Conservation (phyloP, 2,329 filamentous ascomycete genomes). For the Pleochaeta shiraiana region DNA sequence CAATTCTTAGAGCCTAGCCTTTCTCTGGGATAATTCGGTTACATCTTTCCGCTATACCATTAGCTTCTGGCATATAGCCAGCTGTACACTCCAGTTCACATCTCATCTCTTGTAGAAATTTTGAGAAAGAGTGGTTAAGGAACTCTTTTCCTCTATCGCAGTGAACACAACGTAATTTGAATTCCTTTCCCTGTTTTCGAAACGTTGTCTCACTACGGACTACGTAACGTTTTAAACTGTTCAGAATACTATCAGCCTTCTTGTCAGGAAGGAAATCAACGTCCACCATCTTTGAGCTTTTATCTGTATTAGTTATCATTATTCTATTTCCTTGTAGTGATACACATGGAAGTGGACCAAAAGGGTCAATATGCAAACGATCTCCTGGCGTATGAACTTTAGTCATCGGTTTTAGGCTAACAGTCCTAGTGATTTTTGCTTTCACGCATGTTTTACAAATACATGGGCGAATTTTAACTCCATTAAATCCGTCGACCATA, state of each 20-base stretch:
- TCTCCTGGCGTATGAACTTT: background rate
- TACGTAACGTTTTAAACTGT: background rate
- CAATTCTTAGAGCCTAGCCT: background rate
- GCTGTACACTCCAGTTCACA: background rate
- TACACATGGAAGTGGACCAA: background rate
- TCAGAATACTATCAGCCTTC: background rate
- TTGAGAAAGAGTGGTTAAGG: no score
- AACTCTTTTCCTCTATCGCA: slow-evolving; percentile 3
- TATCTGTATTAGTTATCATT: background rate
- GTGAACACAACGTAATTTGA: background rate
- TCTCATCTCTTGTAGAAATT: background rate
- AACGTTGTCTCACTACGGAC: background rate
- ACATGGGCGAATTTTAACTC: background rate
- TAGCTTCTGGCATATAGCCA: slow-evolving; percentile 3
- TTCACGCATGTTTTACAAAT: background rate
- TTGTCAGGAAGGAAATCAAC: background rate
- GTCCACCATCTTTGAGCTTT: slow-evolving; percentile 1
- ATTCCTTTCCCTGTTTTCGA: background rate
- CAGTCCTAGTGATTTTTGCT: background rate
- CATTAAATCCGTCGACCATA: background rate
- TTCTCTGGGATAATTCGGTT: background rate
- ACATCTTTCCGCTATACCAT: slow-evolving; percentile 4
- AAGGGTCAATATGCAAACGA: background rate
- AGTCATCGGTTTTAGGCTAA: background rate
- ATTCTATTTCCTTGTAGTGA: background rate